A percentile compares a stretch with the other conserved stretches of the same genome.
phyloP scores from a whole-genome alignment of 2,329 filamentous ascomycete species.

The Pyrenochaeta sp. region DNA sequence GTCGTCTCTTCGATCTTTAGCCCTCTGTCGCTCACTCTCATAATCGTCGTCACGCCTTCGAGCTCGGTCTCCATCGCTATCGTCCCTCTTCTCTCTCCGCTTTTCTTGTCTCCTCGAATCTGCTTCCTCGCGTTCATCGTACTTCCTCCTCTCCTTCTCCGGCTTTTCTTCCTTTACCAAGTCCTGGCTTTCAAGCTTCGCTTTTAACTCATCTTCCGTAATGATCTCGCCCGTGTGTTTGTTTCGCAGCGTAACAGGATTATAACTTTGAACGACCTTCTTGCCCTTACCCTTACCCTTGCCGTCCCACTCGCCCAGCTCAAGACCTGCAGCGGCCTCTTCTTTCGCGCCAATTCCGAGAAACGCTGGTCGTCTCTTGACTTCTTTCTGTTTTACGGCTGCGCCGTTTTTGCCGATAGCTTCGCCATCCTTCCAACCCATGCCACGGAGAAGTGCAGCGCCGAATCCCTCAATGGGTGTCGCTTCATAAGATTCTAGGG shows the following conservation, averaged over 20 bases:
- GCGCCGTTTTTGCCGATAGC: slow-evolving; percentile 61
- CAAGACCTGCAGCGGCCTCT: slow-evolving; percentile 67
- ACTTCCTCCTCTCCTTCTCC: slow-evolving; percentile 16
- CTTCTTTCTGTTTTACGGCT: slow-evolving; percentile 65
- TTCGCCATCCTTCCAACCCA: slow-evolving; percentile 87
- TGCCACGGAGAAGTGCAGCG: slow-evolving; percentile 85
- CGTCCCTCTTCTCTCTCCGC: slow-evolving; percentile 20
- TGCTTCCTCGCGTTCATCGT: slow-evolving; percentile 26
- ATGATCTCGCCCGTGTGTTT: slow-evolving; percentile 69
- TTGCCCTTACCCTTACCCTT: slow-evolving; percentile 58
- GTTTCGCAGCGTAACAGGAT: slow-evolving; percentile 68
- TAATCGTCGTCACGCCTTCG: slow-evolving; percentile 27
- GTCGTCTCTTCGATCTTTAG: slow-evolving; percentile 23
- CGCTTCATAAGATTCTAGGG: slow-evolving; percentile 83
- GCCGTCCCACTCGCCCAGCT: slow-evolving; percentile 77
- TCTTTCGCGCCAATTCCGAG: slow-evolving; percentile 90
- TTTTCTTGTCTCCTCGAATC: slow-evolving; percentile 28
- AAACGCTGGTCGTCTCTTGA: slow-evolving; percentile 78
- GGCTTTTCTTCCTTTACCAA: slow-evolving; percentile 52
- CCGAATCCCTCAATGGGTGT: slow-evolving; percentile 96
- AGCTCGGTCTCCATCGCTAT: slow-evolving; percentile 25
- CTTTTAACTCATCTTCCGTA: slow-evolving; percentile 68
- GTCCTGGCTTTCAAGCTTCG: slow-evolving; percentile 59
- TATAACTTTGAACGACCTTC: slow-evolving; percentile 62
- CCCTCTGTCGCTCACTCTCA: slow-evolving; percentile 28